Evolutionary conservation across 805 yeast species (phyloP), one percentile per base, ranked within the genome.

Genomic region (Candida adriatica): DNA sequence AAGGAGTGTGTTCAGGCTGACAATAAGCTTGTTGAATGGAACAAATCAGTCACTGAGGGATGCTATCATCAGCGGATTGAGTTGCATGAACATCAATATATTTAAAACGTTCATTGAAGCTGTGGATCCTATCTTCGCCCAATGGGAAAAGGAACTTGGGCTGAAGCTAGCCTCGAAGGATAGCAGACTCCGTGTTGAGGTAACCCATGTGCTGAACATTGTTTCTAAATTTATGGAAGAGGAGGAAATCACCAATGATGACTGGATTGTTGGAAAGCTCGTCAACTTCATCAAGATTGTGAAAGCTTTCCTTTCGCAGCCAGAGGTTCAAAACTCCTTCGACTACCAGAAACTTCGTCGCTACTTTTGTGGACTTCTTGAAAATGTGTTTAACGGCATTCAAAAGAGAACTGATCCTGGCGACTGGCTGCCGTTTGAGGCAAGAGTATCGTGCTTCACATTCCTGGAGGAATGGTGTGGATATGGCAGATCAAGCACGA

Each of bases 381-480:
- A 85, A 38, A 80, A 75, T 36, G 74, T 83, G n/a, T 85, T 75
- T 45, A 51, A 60, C 10, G 83, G 81, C 6, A 45, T 70, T 36
- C 52, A 64, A 39, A 63, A 66, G 40, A 51, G 63, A 33, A 56
- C 52, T n/a, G 56, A 58, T 13, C 62, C 70, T 2, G 32, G 46
- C 4, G 61, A 64, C 24, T 78, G 88, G 74, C 62, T 88, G n/a
- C 90, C 94, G 2, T 87, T 88, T 53, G 86, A 79, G 42, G 90
- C 87, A 3, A 64, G 96, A 32, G 75, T 82, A 18, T 80, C 84
- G 3, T 82, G 94, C 39, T 88, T 86, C 59, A 73, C 77, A 27
- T 80, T 73, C 47, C 61, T 92, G 35, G 88, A 83, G 43, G 94
- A 85, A 52, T 92, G 99, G 99, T 87, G 96, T 54, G 95, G 94